Evolutionary conservation across 805 yeast species (phyloP).

Genomic region (Ogataea ramenticola): DNA sequence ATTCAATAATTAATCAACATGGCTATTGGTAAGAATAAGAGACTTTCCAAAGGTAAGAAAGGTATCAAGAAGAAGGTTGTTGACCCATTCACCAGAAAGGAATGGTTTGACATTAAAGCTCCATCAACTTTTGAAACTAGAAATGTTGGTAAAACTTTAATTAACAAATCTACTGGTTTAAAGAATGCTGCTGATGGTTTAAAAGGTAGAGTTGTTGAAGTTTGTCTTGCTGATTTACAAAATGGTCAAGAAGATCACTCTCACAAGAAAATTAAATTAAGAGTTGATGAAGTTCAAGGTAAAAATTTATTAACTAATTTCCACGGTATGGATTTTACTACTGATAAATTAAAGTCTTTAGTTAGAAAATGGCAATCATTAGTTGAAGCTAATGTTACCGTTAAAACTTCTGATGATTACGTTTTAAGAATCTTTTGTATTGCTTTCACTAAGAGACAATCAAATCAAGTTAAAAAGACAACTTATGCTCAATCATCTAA

Average conservation of each 20-base stretch:
- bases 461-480: conserved; percentile 96
- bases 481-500: conserved; percentile 97
- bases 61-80: conserved; percentile 99
- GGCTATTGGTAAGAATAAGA: conserved; percentile 65
- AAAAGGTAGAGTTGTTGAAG: conserved; percentile 96
- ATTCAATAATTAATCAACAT: conserved; percentile 26
- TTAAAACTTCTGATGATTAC: conserved; percentile 97
- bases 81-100: conserved; percentile 99
- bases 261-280: conserved; percentile 93
- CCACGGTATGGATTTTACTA: conserved; percentile 98
- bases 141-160: conserved; percentile 96
- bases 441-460: conserved; percentile 97
- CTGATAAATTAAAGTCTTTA: conserved; percentile 94
- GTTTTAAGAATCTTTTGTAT: conserved; percentile 92
- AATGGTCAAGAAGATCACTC: conserved; percentile 95
- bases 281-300: conserved; percentile 99
- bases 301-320: conserved; percentile 97
- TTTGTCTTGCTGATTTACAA: conserved; percentile 94
- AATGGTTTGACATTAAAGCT: conserved; percentile 98
- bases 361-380: conserved; percentile 99
- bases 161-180: conserved; percentile 97
- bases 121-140: conserved; percentile 98
- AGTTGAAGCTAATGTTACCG: conserved; percentile 97
- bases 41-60: conserved; percentile 86
- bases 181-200: conserved; percentile 97